Evolutionary conservation across 2,329 filamentous ascomycete species (phyloP), one percentile per base, ranked within the genome.

Genomic region (Rhexocercosporidium sp.): DNA sequence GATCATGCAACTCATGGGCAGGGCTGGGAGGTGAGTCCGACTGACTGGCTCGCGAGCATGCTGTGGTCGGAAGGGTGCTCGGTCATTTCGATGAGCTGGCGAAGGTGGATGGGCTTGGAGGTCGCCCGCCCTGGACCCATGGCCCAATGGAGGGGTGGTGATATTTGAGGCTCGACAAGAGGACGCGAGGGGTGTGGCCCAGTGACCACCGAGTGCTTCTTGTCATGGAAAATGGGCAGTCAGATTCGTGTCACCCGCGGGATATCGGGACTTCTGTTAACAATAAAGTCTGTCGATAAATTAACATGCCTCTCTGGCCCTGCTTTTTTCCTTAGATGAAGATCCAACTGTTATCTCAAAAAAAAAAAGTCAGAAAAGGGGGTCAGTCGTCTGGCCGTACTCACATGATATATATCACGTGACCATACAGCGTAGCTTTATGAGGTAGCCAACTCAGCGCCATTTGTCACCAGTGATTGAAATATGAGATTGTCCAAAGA

Each of bases 271-370:
- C 18, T 20, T 6, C 18, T 56, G 53, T 22, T 34, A 11, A 31
- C 7, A 27, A 7, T 31, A 8, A 29, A 3, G 18, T 29, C 25
- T 44, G 27, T 18, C 62, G 34, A 66, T 68, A 37, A 59, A 49
- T 37, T 59, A 68, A 37, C 54, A 66, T 68, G 41, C 56, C 67
- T 59, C n/a, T n/a, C n/a, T n/a, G n/a, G n/a, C n/a, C 47, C 65
- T 69, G 46, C 49, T 31, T 31, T 53, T 22, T 7, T n/a, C 6
- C 14, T 53, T 16, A 4, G 14, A 31, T 7, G 29, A 7, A 6
- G 20, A 31, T 53, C 3, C 29, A 7, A 3, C 53, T n/a, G 12
- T 37, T 34, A 27, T 14, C 18, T 18, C 29, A 6, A 39, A 14
- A 34, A 37, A 12, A 18, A 4, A 5, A 14, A 12, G 8, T 14